Evolutionary conservation across 1,284 basidiomycete genomes (phyloP).

Genomic region (Rhodotorula sp.): DNA sequence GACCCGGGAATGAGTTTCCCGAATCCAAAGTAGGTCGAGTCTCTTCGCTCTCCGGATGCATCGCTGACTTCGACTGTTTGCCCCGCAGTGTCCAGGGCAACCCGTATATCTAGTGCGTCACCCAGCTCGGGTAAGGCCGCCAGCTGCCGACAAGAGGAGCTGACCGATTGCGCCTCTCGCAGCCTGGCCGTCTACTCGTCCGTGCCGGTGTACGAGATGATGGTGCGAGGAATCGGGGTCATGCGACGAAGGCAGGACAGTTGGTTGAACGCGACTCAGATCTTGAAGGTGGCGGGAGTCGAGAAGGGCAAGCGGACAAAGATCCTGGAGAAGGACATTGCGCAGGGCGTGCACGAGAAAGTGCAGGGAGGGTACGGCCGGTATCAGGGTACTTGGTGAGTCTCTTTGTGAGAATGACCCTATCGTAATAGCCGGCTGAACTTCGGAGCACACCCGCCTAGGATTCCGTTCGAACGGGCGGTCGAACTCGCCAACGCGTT

Average conservation of each 20-base stretch:
- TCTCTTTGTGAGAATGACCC: constrained; percentile 7
- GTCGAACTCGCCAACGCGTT: constrained; percentile 86
- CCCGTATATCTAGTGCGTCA: constrained; percentile 40
- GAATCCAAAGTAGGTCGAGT: constrained; percentile 34
- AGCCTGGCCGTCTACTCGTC: constrained; percentile 50
- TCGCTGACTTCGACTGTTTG: too few relatives aligned
- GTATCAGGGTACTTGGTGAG: constrained; percentile 97
- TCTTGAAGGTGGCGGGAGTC: constrained; percentile 96
- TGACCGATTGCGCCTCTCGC: neutral
- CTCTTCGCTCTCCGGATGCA: neutral
- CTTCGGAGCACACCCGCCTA: constrained; percentile 51
- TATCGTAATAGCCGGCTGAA: neutral
- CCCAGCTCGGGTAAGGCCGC: neutral
- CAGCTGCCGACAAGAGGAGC: neutral
- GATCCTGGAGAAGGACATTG: constrained; percentile 95
- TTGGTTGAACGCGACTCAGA: constrained; percentile 93
- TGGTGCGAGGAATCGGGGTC: constrained; percentile 91
- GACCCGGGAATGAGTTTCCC: constrained; percentile 26
- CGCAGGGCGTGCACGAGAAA: constrained; percentile 91
- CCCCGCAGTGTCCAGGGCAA: constrained; percentile 36
- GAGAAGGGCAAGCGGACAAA: constrained; percentile 95
- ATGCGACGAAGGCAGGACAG: constrained; percentile 94
- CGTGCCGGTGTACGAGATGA: constrained; percentile 53
- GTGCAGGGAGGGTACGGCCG: constrained; percentile 99
- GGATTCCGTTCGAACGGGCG: constrained; percentile 89